A percentile compares a stretch with the other conserved stretches of the same genome.
phyloP scores from a whole-genome alignment of 805 yeast genomes.

The Candida mattraensis region DNA sequence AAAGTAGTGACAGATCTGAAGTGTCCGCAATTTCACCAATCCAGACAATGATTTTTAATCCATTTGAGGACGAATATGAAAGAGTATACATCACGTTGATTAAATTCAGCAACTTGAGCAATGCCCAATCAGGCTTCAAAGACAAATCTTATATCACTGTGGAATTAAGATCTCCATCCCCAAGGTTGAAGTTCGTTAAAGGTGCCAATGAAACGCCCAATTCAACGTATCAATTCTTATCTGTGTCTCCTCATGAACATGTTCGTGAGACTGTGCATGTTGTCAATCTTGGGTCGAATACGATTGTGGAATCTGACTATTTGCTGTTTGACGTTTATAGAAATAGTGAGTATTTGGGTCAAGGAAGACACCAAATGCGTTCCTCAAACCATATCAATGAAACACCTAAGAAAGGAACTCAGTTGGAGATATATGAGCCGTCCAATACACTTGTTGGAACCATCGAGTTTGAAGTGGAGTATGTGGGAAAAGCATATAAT shows the following conservation, averaged over 20 bases:
- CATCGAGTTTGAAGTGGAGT: slow-evolving; percentile 56
- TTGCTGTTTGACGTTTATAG: slow-evolving; percentile 56
- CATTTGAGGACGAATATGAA: slow-evolving; percentile 58
- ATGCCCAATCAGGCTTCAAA: slow-evolving; percentile 11
- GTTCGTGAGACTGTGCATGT: slow-evolving; percentile 71
- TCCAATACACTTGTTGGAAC: slow-evolving; percentile 43
- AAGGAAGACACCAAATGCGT: slow-evolving; percentile 47
- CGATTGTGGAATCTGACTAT: slow-evolving; percentile 49
- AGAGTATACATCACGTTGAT: slow-evolving; percentile 60
- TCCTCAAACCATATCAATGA: slow-evolving; percentile 28
- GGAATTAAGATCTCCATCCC: slow-evolving; percentile 52
- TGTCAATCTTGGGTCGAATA: slow-evolving; percentile 51
- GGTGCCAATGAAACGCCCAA: slow-evolving; percentile 60
- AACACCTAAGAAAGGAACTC: slow-evolving; percentile 44
- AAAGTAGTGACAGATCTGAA: slow-evolving; percentile 21
- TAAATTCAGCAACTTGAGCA: slow-evolving; percentile 34
- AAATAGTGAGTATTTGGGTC: slow-evolving; percentile 64
- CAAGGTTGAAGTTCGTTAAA: slow-evolving; percentile 56
- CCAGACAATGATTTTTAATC: slow-evolving; percentile 63
- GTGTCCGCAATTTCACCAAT: slow-evolving; percentile 60
- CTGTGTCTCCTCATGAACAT: slow-evolving; percentile 68
- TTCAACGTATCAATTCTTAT: slow-evolving; percentile 66
- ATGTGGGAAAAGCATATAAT: slow-evolving; percentile 68
- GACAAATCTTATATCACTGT: slow-evolving; percentile 50
- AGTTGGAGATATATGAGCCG: slow-evolving; percentile 41